Conservation (phyloP, 345 rosid genomes). For the Ailanthus altissimus region DNA sequence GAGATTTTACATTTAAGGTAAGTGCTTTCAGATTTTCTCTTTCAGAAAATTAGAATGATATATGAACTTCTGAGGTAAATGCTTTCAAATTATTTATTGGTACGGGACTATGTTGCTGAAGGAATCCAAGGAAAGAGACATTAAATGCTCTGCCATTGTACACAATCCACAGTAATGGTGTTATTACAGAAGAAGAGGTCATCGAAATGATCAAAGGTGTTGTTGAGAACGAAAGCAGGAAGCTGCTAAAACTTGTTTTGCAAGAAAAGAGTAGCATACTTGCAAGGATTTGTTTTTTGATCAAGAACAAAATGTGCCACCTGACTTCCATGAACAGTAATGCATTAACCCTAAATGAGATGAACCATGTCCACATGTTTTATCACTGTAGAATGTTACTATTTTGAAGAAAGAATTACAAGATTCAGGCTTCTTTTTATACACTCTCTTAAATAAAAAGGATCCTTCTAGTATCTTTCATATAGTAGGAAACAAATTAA, state of each 20-base stretch:
- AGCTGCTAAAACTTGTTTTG: conserved; percentile 55
- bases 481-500: too few species aligned
- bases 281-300: conserved; percentile 79
- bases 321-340: conserved; percentile 68
- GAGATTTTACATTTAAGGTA: too few species aligned
- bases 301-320: conserved; percentile 67
- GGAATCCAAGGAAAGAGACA: conserved; percentile 68
- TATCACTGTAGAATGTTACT: too few species aligned
- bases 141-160: conserved; percentile 63
- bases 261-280: conserved; percentile 46
- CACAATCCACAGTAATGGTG: conserved; percentile 38
- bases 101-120: conserved; percentile 45
- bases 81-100: not conserved
- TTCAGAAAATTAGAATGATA: conserved; percentile 46
- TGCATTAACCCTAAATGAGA: conserved; percentile 65
- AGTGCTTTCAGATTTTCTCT: not conserved
- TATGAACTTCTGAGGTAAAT: conserved; percentile 45
- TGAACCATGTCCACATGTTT: conserved; percentile 20
- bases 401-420: too few species aligned
- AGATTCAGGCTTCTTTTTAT: too few species aligned
- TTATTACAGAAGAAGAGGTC: conserved; percentile 44
- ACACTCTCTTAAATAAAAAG: too few species aligned
- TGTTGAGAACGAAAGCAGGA: conserved; percentile 40
- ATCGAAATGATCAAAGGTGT: conserved; percentile 33
- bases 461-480: too few species aligned